These are phyloP conservation scores for Nymphaea thermarum DNA, from an alignment of 164 flowering plant genomes.

Conservation along the genomic window DNA sequence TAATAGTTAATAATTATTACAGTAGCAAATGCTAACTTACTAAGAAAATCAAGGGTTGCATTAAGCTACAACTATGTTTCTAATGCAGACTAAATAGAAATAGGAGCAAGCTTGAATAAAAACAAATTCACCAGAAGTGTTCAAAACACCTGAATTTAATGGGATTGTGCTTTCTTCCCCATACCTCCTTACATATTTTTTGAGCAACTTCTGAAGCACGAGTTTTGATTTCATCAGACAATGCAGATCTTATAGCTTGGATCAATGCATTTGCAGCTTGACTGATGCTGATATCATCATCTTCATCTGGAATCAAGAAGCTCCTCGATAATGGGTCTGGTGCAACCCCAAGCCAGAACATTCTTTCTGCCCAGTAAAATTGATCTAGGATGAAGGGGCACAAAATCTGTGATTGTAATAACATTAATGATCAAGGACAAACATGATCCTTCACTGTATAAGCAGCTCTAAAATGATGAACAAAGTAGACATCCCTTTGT, in stretches of 20 bases:
- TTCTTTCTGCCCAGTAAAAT: slow-evolving; percentile 95
- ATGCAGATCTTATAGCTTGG: slow-evolving; percentile 38
- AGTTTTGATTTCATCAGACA: slow-evolving; percentile 42
- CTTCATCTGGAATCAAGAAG: slow-evolving; percentile 49
- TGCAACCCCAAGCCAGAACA: slow-evolving; percentile 95
- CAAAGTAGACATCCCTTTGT: no score
- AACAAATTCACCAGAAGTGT: not conserved
- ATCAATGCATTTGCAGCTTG: slow-evolving; percentile 42
- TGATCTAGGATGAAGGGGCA: slow-evolving; percentile 94
- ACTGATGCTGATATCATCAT: slow-evolving; percentile 26
- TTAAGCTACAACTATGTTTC: not conserved
- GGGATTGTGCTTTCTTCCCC: not conserved
- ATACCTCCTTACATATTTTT: slow-evolving; percentile 60
- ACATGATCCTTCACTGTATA: no score
- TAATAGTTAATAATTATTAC: no score
- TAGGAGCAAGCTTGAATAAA: not conserved
- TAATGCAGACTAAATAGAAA: not conserved
- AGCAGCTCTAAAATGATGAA: not conserved
- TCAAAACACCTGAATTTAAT: not conserved
- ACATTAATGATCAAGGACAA: not conserved
- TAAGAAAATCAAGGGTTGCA: no score
- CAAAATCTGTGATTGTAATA: slow-evolving; percentile 37
- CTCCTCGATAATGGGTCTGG: slow-evolving; percentile 57
- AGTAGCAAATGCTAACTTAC: no score
- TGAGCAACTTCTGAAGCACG: slow-evolving; percentile 47